A percentile compares a stretch with the other conserved stretches of the same genome.
These are phyloP conservation scores for Gyromitra esculenta DNA, from an alignment of 2,329 filamentous ascomycete species.

Conservation along the genomic window DNA sequence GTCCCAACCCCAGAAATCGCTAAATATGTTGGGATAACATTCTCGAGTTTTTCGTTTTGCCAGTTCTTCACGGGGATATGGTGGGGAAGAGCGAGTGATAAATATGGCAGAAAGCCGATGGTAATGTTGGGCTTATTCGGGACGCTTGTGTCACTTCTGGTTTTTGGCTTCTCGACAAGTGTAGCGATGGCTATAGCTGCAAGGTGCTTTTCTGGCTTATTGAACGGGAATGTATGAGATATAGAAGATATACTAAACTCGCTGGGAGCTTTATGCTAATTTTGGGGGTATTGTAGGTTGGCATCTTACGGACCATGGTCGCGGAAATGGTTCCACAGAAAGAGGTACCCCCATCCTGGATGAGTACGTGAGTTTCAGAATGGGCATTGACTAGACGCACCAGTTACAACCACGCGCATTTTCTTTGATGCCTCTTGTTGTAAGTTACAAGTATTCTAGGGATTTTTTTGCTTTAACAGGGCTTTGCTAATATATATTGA, in stretches of 20 bases:
- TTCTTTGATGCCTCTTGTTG: constrained; percentile 84
- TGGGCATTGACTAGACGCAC: neutral
- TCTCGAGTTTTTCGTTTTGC: constrained; percentile 75
- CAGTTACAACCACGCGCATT: constrained; percentile 84
- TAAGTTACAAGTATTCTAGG: constrained; percentile 60
- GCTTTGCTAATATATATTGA: constrained; percentile 19
- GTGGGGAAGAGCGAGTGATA: constrained; percentile 81
- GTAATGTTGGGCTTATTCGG: constrained; percentile 77
- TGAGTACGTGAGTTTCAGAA: neutral
- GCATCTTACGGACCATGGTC: constrained; percentile 90
- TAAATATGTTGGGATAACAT: constrained; percentile 75
- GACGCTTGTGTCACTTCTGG: constrained; percentile 81
- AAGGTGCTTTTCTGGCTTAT: constrained; percentile 79
- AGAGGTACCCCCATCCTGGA: constrained; percentile 61
- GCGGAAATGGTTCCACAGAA: constrained; percentile 90
- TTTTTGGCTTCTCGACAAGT: constrained; percentile 85
- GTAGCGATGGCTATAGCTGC: constrained; percentile 81
- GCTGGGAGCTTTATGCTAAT: constrained; percentile 14
- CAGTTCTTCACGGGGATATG: constrained; percentile 77
- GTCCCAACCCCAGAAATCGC: constrained; percentile 76
- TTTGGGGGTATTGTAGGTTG: constrained; percentile 64
- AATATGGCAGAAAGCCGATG: constrained; percentile 80
- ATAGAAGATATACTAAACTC: neutral
- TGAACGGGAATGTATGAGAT: constrained; percentile 78
- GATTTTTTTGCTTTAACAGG: neutral